These are phyloP conservation scores for Huntiella savannae DNA, from an alignment of 2,329 filamentous ascomycete species.

Conservation along the genomic window DNA sequence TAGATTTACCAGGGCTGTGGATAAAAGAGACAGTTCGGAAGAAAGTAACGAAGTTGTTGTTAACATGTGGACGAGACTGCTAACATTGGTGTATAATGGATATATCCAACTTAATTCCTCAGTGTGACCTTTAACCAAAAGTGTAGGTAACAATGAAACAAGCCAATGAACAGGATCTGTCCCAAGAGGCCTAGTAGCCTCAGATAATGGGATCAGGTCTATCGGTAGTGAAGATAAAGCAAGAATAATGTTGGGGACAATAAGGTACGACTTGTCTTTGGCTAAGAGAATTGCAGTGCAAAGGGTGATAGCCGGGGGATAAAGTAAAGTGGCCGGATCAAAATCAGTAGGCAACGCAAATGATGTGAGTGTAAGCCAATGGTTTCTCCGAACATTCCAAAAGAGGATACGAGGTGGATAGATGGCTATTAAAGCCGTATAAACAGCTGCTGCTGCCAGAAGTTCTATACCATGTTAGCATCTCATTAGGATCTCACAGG, in stretches of 20 bases:
- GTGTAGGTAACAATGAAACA: conserved; percentile 50
- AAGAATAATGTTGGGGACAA: conserved; percentile 69
- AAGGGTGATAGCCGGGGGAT: conserved; percentile 59
- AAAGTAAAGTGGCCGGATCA: conserved; percentile 79
- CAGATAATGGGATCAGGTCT: conserved; percentile 43
- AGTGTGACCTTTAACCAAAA: conserved; percentile 15
- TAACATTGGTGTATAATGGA: conserved; percentile 63
- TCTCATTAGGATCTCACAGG: background rate
- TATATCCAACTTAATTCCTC: conserved; percentile 31
- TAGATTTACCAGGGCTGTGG: conserved; percentile 63
- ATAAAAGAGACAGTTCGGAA: conserved; percentile 74
- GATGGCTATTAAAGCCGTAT: conserved; percentile 23
- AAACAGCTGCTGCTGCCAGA: conserved; percentile 19
- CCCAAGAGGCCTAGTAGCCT: background rate
- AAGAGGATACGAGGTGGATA: conserved; percentile 42
- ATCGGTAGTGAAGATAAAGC: conserved; percentile 59
- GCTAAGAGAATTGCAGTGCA: conserved; percentile 60
- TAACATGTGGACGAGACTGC: conserved; percentile 55
- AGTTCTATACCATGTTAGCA: conserved; percentile 23
- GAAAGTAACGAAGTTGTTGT: conserved; percentile 76
- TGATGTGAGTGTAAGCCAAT: conserved; percentile 19
- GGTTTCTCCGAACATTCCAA: conserved; percentile 26
- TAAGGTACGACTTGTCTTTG: conserved; percentile 33
- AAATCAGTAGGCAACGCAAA: conserved; percentile 53
- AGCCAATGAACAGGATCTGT: conserved; percentile 50